Conservation (phyloP, 805 yeast genomes). For the Lachancea waltii region DNA sequence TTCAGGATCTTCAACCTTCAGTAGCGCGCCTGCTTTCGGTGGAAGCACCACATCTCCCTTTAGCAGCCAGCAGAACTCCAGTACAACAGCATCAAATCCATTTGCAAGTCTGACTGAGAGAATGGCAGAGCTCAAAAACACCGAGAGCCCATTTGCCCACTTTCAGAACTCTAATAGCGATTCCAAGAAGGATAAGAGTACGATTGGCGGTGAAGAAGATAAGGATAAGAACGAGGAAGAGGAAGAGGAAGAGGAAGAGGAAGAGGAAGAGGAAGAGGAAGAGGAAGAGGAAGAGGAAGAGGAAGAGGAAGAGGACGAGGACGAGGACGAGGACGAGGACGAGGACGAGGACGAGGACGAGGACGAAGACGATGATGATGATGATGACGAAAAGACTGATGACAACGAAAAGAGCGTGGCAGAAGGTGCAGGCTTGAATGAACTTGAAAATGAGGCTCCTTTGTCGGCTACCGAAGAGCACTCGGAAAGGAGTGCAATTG, state of each 20-base stretch:
- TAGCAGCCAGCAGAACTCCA: background rate
- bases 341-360: too few relatives aligned
- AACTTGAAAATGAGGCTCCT: background rate
- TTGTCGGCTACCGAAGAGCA: background rate
- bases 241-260: background rate
- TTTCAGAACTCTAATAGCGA: background rate
- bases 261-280: background rate
- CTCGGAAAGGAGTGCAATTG: too few relatives aligned
- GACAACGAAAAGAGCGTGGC: too few relatives aligned
- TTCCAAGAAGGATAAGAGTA: background rate
- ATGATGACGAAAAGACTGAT: too few relatives aligned
- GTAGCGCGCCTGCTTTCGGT: background rate
- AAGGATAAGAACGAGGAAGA: background rate
- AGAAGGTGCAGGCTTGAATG: background rate
- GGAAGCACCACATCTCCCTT: background rate
- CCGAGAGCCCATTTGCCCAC: constrained; percentile 2
- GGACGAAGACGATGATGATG: too few relatives aligned
- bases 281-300: too few relatives aligned
- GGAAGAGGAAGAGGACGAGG: too few relatives aligned
- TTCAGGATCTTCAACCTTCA: background rate
- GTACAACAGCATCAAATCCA: background rate
- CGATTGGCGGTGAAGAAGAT: background rate
- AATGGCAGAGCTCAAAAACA: background rate
- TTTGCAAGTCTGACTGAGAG: background rate
- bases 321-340: too few relatives aligned